Evolutionary conservation across 139 green algal genomes (phyloP).

Genomic region (Trebouxia sp.): DNA sequence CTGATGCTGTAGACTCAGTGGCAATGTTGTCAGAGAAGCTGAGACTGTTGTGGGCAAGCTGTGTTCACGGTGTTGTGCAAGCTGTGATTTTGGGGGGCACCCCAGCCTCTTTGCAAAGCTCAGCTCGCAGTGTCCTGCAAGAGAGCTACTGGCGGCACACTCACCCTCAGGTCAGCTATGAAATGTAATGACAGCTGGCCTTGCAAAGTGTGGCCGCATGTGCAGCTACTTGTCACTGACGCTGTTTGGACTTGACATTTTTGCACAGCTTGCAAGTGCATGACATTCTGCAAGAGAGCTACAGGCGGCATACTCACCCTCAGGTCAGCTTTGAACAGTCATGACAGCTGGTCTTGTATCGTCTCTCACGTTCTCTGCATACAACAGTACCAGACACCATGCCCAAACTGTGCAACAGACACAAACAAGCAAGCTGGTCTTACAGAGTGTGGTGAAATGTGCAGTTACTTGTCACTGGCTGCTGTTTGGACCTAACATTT

Average conservation of each 20-base stretch:
- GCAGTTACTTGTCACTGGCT: neutral
- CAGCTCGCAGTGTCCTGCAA: conserved; percentile 49
- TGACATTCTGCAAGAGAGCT: conserved; percentile 56
- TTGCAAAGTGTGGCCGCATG: neutral
- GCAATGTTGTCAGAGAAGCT: no score
- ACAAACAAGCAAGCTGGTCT: neutral
- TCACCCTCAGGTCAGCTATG: conserved; percentile 51
- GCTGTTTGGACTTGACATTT: neutral
- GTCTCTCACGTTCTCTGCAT: no score
- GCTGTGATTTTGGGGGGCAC: neutral
- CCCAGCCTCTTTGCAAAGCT: neutral
- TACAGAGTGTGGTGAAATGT: neutral
- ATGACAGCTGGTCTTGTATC: no score
- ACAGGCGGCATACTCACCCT: conserved; percentile 55
- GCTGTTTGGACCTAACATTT: neutral
- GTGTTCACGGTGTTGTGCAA: neutral
- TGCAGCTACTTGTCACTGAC: neutral
- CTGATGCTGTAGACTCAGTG: no score
- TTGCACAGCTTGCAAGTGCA: conserved; percentile 13
- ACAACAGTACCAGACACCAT: neutral
- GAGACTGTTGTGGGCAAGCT: neutral
- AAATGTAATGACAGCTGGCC: no score
- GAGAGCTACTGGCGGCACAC: conserved; percentile 57
- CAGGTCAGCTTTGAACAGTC: no score
- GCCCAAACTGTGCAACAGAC: neutral